Percentiles rank a stretch among this genome's conserved stretches.
Conservation (phyloP, 192 early-diverging fungal genomes). For the Rhizophagus sp. region DNA sequence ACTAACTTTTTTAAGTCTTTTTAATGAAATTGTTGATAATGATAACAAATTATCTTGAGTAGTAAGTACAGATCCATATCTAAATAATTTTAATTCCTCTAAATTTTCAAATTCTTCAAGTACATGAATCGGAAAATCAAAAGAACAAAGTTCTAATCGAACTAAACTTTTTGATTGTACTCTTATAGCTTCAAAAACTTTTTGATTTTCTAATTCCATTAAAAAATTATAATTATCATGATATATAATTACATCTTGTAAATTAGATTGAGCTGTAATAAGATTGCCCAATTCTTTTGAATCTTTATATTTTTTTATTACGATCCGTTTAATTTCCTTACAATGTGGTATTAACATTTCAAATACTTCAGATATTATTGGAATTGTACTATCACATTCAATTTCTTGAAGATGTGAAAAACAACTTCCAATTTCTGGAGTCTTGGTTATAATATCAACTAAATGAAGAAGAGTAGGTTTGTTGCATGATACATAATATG, state of each 20-base stretch:
- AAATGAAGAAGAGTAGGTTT: background rate
- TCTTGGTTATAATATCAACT: background rate
- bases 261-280: background rate
- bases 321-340: background rate
- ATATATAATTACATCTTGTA: background rate
- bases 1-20: background rate
- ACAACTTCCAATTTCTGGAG: background rate
- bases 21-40: background rate
- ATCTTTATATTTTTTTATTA: background rate
- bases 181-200: background rate
- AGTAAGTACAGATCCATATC: background rate
- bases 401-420: background rate
- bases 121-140: background rate
- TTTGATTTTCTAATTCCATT: background rate
- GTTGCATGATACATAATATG: background rate
- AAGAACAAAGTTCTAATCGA: background rate
- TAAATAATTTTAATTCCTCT: background rate
- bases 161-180: background rate
- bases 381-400: background rate
- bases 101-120: background rate
- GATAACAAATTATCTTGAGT: background rate
- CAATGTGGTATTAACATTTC: background rate
- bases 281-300: background rate
- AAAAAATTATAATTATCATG: background rate
- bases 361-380: background rate